Base-by-base conservation (phyloP, 192 early-diverging fungal genomes). In the Paraglomus occultum region DNA sequence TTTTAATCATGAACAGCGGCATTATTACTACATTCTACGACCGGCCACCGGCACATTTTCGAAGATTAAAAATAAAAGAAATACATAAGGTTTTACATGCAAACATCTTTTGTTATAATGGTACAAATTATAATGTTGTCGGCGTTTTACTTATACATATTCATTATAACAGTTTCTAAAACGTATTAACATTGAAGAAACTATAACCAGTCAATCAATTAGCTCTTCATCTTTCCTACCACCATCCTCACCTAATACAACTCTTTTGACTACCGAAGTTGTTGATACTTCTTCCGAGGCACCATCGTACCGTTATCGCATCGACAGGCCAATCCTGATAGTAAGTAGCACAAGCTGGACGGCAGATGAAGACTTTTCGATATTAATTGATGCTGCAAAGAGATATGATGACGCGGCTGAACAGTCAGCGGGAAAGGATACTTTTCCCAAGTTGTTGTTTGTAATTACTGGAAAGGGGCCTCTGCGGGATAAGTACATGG, bases 401-500 rank as follows among this genome's bases (percentile, higher is more conserved):
- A 66, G 72, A 44, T 90, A 89, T 62, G 88, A 91, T 43, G 54
- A 74, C 8, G 17, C 57, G 10, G 60, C 74, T 1, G 63, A 39
- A 48, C 72, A 71, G 64, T 71, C 51, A 5, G 59, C 39, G 50
- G 64, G 73, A 5, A 59, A 40, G 11, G 65, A 60, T 1, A 31
- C 20, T 12, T 76, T 80, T 68, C 90, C 89, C 38, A 73, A 77
- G 23, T 67, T 98, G 38, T 72, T 88, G 46, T 85, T 97, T 76
- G 81, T 97, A 6, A 94, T 99, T 44, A 97, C 96, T 6, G 96
- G 96, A 23, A 92, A 93, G 45, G 96, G 96, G 1, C 94, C 94
- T 5, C 78, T 87, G 62, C 89, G 91, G 66, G 80, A 76, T 20
- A 62, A 78, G 17, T 98, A 93, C 67, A 84, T 87, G 77, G 67